Evolutionary conservation across 495 filamentous ascomycete species (phyloP).

Genomic region (Neurospora cerealis): DNA sequence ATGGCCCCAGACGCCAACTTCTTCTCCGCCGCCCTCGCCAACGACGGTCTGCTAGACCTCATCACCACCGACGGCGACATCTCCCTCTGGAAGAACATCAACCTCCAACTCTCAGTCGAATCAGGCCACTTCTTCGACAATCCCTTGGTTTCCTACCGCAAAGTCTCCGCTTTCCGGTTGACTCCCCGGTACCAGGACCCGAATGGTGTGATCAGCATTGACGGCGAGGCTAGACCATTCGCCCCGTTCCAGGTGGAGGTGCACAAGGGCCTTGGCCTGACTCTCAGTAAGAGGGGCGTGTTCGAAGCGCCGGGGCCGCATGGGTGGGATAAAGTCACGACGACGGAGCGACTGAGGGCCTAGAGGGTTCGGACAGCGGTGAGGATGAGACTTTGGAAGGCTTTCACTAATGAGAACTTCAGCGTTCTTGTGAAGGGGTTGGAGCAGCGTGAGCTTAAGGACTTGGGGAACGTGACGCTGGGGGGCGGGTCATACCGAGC

Average conservation of each 20-base stretch:
- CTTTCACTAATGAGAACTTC: neutral
- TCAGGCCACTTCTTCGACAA: constrained; percentile 67
- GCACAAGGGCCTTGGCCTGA: constrained; percentile 74
- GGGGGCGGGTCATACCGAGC: neutral
- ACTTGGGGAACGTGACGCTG: neutral
- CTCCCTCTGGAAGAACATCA: constrained; percentile 47
- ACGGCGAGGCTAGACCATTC: constrained; percentile 81
- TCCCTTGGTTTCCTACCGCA: constrained; percentile 66
- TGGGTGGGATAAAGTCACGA: constrained; percentile 33
- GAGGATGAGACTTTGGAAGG: neutral
- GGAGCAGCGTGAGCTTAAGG: neutral
- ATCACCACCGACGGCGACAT: constrained; percentile 72
- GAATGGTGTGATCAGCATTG: constrained; percentile 83
- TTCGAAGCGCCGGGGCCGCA: constrained; percentile 63
- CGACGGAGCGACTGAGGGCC: constrained; percentile 15
- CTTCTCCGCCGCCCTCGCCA: constrained; percentile 75
- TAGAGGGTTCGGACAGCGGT: neutral
- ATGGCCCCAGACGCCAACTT: constrained; percentile 83
- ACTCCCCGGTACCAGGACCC: constrained; percentile 54
- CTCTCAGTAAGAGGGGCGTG: constrained; percentile 57
- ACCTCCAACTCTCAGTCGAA: constrained; percentile 60
- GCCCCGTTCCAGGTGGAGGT: constrained; percentile 85
- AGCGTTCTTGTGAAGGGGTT: neutral
- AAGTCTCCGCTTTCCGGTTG: constrained; percentile 74
- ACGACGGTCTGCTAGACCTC: constrained; percentile 80